Evolutionary conservation across 2,329 filamentous ascomycete genomes (phyloP).

Genomic region (Monilinia vaccinii-corymbosi): DNA sequence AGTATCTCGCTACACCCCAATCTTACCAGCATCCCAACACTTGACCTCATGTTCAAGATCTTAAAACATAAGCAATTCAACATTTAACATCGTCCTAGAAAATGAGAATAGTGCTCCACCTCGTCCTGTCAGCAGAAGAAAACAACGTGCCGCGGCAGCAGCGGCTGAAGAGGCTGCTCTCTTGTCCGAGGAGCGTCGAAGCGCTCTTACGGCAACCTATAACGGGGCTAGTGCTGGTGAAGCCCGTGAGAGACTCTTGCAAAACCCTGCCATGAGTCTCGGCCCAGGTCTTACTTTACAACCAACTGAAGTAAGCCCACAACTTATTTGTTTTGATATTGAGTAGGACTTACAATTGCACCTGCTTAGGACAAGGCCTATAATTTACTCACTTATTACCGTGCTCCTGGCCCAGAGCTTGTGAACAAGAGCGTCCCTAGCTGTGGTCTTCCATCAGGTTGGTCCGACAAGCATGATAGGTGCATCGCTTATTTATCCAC

Average conservation of each 20-base stretch:
- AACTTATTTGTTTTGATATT: not conserved
- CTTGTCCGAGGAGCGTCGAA: not conserved
- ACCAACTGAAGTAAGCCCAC: not conserved
- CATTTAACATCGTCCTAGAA: not conserved
- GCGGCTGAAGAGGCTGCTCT: not conserved
- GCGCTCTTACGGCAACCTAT: not conserved
- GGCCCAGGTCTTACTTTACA: not conserved
- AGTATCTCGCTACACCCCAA: not conserved
- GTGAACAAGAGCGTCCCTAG: slow-evolving; percentile 8
- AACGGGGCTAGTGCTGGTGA: slow-evolving; percentile 1
- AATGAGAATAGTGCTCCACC: not conserved
- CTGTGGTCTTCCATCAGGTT: slow-evolving; percentile 6
- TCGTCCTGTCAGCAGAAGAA: not conserved
- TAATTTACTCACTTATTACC: slow-evolving; percentile 4
- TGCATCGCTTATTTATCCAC: slow-evolving; percentile 11
- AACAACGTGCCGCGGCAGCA: not conserved
- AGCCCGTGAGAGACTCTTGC: not conserved
- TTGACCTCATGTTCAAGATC: not conserved
- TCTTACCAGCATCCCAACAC: not conserved
- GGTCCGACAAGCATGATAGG: slow-evolving; percentile 9
- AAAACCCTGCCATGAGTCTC: not conserved
- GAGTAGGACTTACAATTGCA: not conserved
- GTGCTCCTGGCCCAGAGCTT: slow-evolving; percentile 5
- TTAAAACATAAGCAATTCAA: not conserved
- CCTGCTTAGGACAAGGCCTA: not conserved